These are phyloP conservation scores for Claviceps lovelessii DNA, from an alignment of 2,329 filamentous ascomycete genomes.

Conservation along the genomic window DNA sequence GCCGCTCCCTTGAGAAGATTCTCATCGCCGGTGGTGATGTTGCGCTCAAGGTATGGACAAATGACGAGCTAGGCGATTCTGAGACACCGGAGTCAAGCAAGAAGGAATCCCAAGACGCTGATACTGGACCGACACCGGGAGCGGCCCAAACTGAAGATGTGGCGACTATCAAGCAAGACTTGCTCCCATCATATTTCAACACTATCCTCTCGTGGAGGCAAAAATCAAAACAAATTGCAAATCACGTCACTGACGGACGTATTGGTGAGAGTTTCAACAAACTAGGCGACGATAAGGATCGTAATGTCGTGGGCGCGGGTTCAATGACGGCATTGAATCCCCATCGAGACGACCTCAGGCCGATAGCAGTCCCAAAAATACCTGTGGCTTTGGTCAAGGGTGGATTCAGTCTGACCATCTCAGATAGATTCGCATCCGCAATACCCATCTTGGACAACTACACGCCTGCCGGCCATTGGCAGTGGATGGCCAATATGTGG, in stretches of 20 bases:
- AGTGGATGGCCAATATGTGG: constrained; percentile 94
- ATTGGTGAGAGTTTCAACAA: neutral
- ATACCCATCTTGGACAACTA: constrained; percentile 68
- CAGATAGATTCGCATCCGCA: constrained; percentile 58
- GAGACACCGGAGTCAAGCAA: neutral
- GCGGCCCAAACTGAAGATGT: neutral
- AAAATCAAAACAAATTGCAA: constrained; percentile 55
- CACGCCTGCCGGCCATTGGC: constrained; percentile 80
- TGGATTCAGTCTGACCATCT: constrained; percentile 68
- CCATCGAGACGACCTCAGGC: constrained; percentile 3
- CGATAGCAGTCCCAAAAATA: constrained; percentile 18
- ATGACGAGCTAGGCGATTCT: constrained; percentile 11
- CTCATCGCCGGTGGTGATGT: constrained; percentile 32
- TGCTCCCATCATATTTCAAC: constrained; percentile 47
- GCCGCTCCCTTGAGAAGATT: constrained; percentile 50
- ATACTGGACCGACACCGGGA: neutral
- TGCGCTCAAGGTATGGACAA: constrained; percentile 30
- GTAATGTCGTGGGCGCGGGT: neutral
- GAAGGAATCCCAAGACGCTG: neutral
- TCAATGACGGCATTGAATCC: constrained; percentile 4
- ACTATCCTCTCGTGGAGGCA: constrained; percentile 56
- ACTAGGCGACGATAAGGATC: constrained; percentile 2
- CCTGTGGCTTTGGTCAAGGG: constrained; percentile 63
- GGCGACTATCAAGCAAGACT: constrained; percentile 17
- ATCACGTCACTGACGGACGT: constrained; percentile 25